phyloP scores from a whole-genome alignment of 495 filamentous ascomycete genomes.

The Neurospora sp. region DNA sequence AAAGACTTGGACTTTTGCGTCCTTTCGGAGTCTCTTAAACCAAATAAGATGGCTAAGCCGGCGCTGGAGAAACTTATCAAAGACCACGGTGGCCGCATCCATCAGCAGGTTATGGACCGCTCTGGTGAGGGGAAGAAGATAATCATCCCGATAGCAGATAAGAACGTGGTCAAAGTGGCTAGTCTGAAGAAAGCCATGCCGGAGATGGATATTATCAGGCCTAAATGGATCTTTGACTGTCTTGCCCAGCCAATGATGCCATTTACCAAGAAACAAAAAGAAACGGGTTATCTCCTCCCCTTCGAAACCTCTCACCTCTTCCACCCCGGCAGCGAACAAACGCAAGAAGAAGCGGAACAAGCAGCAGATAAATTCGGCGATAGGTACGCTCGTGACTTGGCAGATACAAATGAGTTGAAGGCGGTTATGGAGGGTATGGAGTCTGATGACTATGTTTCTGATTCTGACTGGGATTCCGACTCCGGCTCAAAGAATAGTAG shows the following conservation, averaged over 20 bases:
- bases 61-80: constrained; percentile 85
- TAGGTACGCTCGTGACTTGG: constrained; percentile 67
- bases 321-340: constrained; percentile 23
- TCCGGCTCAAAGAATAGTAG: background rate
- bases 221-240: constrained; percentile 80
- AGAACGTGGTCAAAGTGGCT: constrained; percentile 76
- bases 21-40: constrained; percentile 32
- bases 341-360: constrained; percentile 17
- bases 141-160: constrained; percentile 70
- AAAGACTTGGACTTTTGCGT: constrained; percentile 69
- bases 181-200: constrained; percentile 59
- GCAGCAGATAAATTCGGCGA: constrained; percentile 73
- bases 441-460: background rate
- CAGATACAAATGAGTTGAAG: constrained; percentile 50
- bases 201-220: constrained; percentile 59
- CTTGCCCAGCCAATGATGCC: constrained; percentile 45
- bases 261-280: constrained; percentile 28
- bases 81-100: constrained; percentile 73
- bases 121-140: constrained; percentile 35
- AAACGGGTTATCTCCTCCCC: constrained; percentile 48
- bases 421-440: constrained; percentile 42
- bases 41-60: constrained; percentile 59
- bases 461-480: background rate
- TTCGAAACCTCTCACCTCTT: constrained; percentile 45
- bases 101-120: constrained; percentile 46